phyloP scores from a whole-genome alignment of 768 basidiomycete species.

The Hemileccinum impolitum region DNA sequence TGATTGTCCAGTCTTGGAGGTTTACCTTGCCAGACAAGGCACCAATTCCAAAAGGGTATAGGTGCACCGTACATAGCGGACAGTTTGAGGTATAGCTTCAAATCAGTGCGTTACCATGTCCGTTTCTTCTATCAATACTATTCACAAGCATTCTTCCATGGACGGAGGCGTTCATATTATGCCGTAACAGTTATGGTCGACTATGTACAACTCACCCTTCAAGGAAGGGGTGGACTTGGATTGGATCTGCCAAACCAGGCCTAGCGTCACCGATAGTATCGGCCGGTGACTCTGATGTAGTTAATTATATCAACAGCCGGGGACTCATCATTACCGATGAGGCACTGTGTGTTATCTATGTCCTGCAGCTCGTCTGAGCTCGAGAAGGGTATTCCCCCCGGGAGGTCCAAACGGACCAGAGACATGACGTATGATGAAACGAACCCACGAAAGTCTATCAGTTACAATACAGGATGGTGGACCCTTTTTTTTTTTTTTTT shows the following conservation, averaged over 20 bases:
- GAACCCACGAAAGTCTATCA: slow-evolving; percentile 6
- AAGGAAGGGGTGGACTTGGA: not conserved
- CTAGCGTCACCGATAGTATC: slow-evolving; percentile 13
- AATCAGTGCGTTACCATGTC: slow-evolving; percentile 8
- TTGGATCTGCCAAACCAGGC: slow-evolving; percentile 4
- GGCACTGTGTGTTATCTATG: not conserved
- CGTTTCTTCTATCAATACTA: not conserved
- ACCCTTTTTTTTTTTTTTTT: too few species aligned
- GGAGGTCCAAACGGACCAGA: not conserved
- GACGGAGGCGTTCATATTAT: not conserved
- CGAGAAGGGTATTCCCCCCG: not conserved
- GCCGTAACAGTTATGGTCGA: not conserved
- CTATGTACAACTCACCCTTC: not conserved
- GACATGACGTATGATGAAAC: slow-evolving; percentile 6
- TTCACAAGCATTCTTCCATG: slow-evolving; percentile 1
- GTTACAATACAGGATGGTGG: not conserved
- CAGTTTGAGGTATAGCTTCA: not conserved
- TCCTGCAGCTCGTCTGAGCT: not conserved
- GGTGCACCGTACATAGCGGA: slow-evolving; percentile 13
- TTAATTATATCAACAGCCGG: slow-evolving; percentile 7
- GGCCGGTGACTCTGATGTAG: slow-evolving; percentile 16
- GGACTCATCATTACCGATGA: not conserved
- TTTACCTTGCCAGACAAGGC: slow-evolving; percentile 10
- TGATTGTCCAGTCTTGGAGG: slow-evolving; percentile 10
- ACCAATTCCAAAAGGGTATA: slow-evolving; percentile 14